Base-by-base conservation (phyloP, 768 basidiomycete species). In the Kwoniella sp. region DNA sequence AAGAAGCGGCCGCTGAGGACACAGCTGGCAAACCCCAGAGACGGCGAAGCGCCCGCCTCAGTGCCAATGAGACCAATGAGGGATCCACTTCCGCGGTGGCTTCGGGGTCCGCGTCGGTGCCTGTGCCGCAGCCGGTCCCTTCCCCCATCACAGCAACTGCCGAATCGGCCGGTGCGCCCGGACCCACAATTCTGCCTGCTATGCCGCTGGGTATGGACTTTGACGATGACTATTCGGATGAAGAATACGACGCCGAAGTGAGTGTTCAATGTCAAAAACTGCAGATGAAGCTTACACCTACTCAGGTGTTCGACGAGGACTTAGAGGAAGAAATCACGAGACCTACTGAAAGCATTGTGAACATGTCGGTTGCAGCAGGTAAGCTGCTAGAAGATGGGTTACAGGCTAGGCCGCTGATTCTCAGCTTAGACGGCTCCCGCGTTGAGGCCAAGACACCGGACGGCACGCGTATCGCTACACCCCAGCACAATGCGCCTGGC, bases 361-460 rank as follows among this genome's bases (percentile, higher is more conserved):
- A 84, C 26, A 77, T 96, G 23, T 84, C 86, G 10, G 82, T 93
- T 9, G 82, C 81, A 17, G 86, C 88, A 76, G 88, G 69, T 66
- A 12, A 53, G 63, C 27, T 25, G 5, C 15, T 27, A 19, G 47
- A 23, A 15, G 34, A 6, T 5, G 17, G 20, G 5, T 6, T 25
- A 17, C 41, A 15, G 25, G 29, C 8, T 15, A 5, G n/a, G n/a
- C 5, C 22, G 28, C 29, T 45, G 17, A 39, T 22, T 4, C n/a
- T 25, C 4, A 15, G 38, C 20, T 9, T 52, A 87, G 91, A 93
- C 74, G 92, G 90, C 7, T 84, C 86, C n/a, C 88, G 86, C 71
- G 81, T 98, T 8, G 89, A 91, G 68, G 95, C 92, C 1, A 89
- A 95, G 71, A 96, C 95, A 0, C 92, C 95, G 3, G 90, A 96